Base-by-base conservation (phyloP, 352 stramenopile species). In the Pythium phragmiticola region DNA sequence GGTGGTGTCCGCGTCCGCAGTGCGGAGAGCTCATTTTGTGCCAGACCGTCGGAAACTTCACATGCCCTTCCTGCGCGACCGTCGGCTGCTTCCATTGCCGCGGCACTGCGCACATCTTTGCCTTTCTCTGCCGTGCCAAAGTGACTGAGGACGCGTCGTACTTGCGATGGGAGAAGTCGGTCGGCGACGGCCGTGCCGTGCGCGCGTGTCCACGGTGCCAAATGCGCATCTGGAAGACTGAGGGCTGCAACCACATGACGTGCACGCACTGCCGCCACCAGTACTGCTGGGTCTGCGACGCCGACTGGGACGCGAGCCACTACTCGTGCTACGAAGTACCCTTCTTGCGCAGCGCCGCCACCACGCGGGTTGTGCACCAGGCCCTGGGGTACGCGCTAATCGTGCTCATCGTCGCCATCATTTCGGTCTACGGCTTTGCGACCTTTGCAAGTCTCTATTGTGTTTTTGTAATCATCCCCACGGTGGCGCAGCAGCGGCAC, bases 171-270 rank as follows among this genome's bases (percentile, higher is more conserved):
- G 78, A 88, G 53, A 75, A 72, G 30, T 88, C 78, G 8, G 75
- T 91, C 36, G 80, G 80, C 37, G 73, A 76, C 33, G 57, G 70
- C 11, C 75, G 73, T 12, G 71, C 80, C 3, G 80, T 91, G 36
- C 82, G 82, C 7, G 63, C 67, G 9, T 89, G 82, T 63, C 82
- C 82, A 11, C 69, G 76, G 17, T 91, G 82, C 49, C 58, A 75
- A 12, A 87, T 91, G 73, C 73, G 78, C 46, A 91, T 91, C 56
- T 91, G 82, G 82, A 91, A 89, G 69, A 84, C 72, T 41, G 82
- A 91, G 60, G 82, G 82, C 14, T 82, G 75, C 64, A 89, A 89
- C 57, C 82, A 91, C 70, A 91, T 91, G 72, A 89, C 74, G 28
- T 90, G 82, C 61, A 75, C 76, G n/a, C 66, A 72, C 39, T 90